phyloP scores from a whole-genome alignment of 352 stramenopile species.

The Phytophthora fragariaefolia region DNA sequence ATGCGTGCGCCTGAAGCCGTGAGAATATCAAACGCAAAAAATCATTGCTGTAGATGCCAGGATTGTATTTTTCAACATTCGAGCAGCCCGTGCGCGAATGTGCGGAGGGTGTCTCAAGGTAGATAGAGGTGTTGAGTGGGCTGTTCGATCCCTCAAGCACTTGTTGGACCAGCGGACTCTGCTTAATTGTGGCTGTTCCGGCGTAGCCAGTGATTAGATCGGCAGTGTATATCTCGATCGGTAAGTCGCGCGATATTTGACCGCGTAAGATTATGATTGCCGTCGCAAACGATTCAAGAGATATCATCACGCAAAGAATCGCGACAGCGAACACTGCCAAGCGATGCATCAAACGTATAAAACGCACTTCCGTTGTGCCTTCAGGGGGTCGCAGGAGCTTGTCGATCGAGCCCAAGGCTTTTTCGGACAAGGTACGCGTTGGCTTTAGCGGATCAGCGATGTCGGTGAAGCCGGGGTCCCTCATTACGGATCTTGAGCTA shows the following conservation, averaged over 20 bases:
- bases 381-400: background rate
- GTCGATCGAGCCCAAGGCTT: background rate
- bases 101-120: constrained; percentile 28
- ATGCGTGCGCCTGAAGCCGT: constrained; percentile 17
- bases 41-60: constrained; percentile 34
- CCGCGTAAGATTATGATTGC: constrained; percentile 24
- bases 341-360: constrained; percentile 22
- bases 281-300: constrained; percentile 29
- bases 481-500: constrained; percentile 12
- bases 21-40: constrained; percentile 38
- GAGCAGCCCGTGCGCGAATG: constrained; percentile 29
- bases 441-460: constrained; percentile 7
- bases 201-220: constrained; percentile 38
- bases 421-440: background rate
- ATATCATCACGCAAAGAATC: constrained; percentile 36
- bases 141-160: constrained; percentile 28
- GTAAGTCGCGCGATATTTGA: constrained; percentile 19
- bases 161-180: constrained; percentile 41
- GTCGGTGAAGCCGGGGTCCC: constrained; percentile 14
- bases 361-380: background rate
- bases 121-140: constrained; percentile 35
- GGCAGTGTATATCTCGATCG: constrained; percentile 14
- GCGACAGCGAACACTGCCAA: constrained; percentile 28
- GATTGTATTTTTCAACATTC: constrained; percentile 12
- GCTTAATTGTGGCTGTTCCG: constrained; percentile 32